A percentile compares a stretch with the other conserved stretches of the same genome.
phyloP scores from a whole-genome alignment of 257 asterid species.

The Eustoma russellianum region DNA sequence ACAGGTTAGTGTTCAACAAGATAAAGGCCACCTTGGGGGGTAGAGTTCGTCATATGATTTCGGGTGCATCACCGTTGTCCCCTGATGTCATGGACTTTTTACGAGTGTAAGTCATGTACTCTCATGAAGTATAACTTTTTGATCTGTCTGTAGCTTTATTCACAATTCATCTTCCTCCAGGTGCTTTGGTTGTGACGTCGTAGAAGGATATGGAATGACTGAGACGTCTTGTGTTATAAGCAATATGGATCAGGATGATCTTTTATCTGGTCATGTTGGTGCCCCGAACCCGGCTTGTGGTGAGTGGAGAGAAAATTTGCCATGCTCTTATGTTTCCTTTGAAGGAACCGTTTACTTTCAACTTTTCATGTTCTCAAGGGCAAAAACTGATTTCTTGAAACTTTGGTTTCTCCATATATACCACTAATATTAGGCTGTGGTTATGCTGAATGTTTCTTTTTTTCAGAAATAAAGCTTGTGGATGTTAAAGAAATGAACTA shows the following conservation, averaged over 20 bases:
- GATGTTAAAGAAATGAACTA: slow-evolving; percentile 96
- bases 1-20: slow-evolving; percentile 80
- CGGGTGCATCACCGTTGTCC: slow-evolving; percentile 97
- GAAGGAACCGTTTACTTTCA: too few relatives aligned
- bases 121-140: too few relatives aligned
- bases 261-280: slow-evolving; percentile 79
- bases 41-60: slow-evolving; percentile 76
- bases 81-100: slow-evolving; percentile 94
- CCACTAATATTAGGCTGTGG: not conserved
- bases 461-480: slow-evolving; percentile 78
- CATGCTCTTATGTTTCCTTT: too few relatives aligned
- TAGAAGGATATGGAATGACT: slow-evolving; percentile 98
- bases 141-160: not conserved
- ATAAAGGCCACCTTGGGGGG: slow-evolving; percentile 92
- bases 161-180: slow-evolving; percentile 26
- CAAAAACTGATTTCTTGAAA: too few relatives aligned
- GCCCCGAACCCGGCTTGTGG: slow-evolving; percentile 95
- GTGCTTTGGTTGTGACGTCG: slow-evolving; percentile 76
- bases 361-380: not conserved
- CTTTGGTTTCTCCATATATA: not conserved
- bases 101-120: slow-evolving; percentile 42
- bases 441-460: not conserved
- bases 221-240: slow-evolving; percentile 88
- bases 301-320: slow-evolving; percentile 18
- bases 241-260: slow-evolving; percentile 61